Evolutionary conservation across 371 early-diverging fungal species (phyloP).

Genomic region (Lichtheimia hyalospora): DNA sequence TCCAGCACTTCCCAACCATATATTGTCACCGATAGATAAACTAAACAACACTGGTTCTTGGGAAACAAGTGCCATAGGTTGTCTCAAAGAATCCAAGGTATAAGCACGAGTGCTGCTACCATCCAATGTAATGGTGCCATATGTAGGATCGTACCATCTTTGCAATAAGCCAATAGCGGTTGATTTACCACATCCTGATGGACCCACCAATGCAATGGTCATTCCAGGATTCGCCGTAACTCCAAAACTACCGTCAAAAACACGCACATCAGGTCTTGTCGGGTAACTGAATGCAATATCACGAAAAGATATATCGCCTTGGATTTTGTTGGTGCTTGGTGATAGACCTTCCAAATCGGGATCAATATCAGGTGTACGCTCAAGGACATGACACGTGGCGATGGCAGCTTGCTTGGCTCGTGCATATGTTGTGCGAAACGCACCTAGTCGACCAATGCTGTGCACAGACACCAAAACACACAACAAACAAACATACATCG

Average conservation of each 20-base stretch:
- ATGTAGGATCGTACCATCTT: conserved; percentile 79
- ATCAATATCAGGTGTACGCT: conserved; percentile 66
- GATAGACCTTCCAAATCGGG: conserved; percentile 34
- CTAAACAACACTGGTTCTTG: conserved; percentile 89
- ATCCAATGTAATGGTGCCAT: conserved; percentile 66
- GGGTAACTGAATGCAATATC: conserved; percentile 73
- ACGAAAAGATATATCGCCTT: conserved; percentile 47
- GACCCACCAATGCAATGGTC: conserved; percentile 82
- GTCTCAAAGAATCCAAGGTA: conserved; percentile 59
- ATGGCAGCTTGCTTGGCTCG: conserved; percentile 83
- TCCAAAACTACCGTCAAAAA: conserved; percentile 73
- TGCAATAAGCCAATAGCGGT: conserved; percentile 83
- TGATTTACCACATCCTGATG: conserved; percentile 86
- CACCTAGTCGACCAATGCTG: conserved; percentile 58
- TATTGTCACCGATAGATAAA: conserved; percentile 76
- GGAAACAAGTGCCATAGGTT: conserved; percentile 78
- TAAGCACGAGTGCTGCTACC: conserved; percentile 61
- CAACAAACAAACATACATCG: conserved; percentile 60
- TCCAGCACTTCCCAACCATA: conserved; percentile 52
- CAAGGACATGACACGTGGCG: conserved; percentile 69
- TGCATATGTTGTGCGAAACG: conserved; percentile 56
- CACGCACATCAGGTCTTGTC: conserved; percentile 68
- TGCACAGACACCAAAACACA: conserved; percentile 69
- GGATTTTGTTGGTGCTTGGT: conserved; percentile 8
- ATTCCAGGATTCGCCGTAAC: conserved; percentile 71